Conservation (phyloP, 176 grass and related monocot species). For the Pontederia paniculata region DNA sequence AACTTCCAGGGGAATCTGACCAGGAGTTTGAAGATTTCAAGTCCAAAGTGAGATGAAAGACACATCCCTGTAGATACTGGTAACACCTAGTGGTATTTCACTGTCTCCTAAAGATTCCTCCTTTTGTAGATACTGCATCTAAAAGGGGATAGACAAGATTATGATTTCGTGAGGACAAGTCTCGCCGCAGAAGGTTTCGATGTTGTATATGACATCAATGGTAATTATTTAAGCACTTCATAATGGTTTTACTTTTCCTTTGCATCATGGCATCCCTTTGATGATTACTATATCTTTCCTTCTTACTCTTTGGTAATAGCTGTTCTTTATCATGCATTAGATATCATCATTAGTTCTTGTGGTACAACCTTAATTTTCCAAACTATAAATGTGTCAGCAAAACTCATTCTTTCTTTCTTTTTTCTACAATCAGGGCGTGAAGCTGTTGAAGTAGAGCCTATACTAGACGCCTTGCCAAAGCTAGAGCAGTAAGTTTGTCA, state of each 20-base stretch:
- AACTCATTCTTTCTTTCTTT: background rate
- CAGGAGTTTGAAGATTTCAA: slow-evolving; percentile 67
- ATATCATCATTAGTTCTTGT: background rate
- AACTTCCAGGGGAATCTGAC: slow-evolving; percentile 84
- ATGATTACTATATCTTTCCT: background rate
- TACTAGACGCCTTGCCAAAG: slow-evolving; percentile 72
- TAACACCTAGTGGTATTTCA: background rate
- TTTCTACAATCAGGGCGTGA: slow-evolving; percentile 54
- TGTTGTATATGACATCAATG: slow-evolving; percentile 91
- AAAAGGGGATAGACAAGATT: slow-evolving; percentile 89
- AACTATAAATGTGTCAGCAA: background rate
- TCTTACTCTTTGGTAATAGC: background rate
- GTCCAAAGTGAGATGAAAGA: slow-evolving; percentile 37
- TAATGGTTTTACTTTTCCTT: background rate
- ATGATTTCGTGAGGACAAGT: slow-evolving; percentile 85
- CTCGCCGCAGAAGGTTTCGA: slow-evolving; percentile 66
- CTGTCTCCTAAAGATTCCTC: background rate
- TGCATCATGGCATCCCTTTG: background rate
- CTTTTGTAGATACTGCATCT: slow-evolving; percentile 62
- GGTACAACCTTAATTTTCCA: no score
- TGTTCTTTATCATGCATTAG: background rate
- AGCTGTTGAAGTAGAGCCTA: slow-evolving; percentile 60
- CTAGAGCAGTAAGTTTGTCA: slow-evolving; percentile 68
- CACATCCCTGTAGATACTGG: background rate
- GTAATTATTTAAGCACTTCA: slow-evolving; percentile 16